A percentile compares a stretch with the other conserved stretches of the same genome.
phyloP scores from a whole-genome alignment of 495 filamentous ascomycete genomes.

The Jackrogersella minutella region DNA sequence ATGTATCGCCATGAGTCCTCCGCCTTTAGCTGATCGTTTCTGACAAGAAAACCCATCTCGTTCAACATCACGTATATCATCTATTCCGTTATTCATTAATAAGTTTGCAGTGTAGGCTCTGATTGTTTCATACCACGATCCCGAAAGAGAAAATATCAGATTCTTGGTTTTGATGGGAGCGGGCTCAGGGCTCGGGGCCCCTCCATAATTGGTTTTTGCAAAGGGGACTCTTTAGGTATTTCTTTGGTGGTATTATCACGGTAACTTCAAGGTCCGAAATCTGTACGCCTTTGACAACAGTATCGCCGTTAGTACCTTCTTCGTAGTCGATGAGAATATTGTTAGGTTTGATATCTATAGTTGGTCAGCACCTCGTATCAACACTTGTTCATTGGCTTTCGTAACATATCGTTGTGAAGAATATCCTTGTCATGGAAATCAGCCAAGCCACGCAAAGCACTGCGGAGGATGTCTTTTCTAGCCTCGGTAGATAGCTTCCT shows the following conservation, averaged over 20 bases:
- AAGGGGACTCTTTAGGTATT: background rate
- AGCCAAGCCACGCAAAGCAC: background rate
- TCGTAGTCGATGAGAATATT: background rate
- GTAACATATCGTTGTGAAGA: background rate
- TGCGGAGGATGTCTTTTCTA: background rate
- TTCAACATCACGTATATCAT: background rate
- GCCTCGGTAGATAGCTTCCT: background rate
- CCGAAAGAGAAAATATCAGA: background rate
- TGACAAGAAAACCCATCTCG: background rate
- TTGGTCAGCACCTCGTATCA: background rate
- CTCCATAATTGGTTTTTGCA: background rate
- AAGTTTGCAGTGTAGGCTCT: background rate
- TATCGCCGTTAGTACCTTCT: background rate
- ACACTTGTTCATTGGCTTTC: background rate
- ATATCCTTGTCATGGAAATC: background rate
- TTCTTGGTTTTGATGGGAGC: background rate
- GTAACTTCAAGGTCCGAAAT: background rate
- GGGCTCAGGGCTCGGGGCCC: background rate
- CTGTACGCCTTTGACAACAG: background rate
- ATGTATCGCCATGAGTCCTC: background rate
- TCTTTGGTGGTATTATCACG: background rate
- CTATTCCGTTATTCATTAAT: background rate
- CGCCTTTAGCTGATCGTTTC: background rate
- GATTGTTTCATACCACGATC: background rate
- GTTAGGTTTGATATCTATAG: background rate